Base-by-base conservation (phyloP, 805 yeast species). In the Suhomyces tanzawaensis region DNA sequence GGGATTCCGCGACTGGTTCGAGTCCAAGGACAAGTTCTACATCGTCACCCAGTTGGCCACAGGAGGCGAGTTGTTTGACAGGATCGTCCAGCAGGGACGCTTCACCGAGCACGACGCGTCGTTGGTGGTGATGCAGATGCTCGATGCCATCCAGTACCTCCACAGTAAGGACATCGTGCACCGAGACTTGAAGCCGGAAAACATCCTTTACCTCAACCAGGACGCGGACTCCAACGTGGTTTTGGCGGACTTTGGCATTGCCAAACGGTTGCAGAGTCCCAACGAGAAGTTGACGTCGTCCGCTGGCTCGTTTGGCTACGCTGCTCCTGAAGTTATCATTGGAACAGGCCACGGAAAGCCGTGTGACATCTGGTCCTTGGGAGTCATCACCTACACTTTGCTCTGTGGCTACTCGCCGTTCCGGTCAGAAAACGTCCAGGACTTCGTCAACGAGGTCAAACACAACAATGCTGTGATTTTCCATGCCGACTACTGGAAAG, bases 231-330 rank as follows among this genome's bases (percentile, higher is more conserved):
- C 95, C 7, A 80, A 77, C 38, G 71, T 91, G 24, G 96, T 90
- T 8, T 69, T 91, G 46, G 96, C 97, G 1, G 99, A 91, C 64
- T 91, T 91, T 61, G 99, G 99, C 34, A 93, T 91, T 45, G 96
- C 98, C 23, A 87, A 87, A 59, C 74, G 77, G 50, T 66, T 91
- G 46, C 69, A 72, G 41, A 60, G 71, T 9, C 72, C 78, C 3
- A 75, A 79, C 48, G 87, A 84, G 39, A 66, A 77, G 42, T 68
- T 87, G 42, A 79, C 73, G 22, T 69, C 82, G 16, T 81, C 85
- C 29, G 95, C 96, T 1, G 98, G 98, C 1, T 85, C 96, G 1
- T 81, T 87, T 62, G 98, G 99, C 1, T 91, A 91, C 59, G 96
- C 95, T 23, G 98, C 98, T 0, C 99, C 99, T 0, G 99, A 91